phyloP scores from a whole-genome alignment of 2,329 filamentous ascomycete genomes.

The Colletotrichum sp. region DNA sequence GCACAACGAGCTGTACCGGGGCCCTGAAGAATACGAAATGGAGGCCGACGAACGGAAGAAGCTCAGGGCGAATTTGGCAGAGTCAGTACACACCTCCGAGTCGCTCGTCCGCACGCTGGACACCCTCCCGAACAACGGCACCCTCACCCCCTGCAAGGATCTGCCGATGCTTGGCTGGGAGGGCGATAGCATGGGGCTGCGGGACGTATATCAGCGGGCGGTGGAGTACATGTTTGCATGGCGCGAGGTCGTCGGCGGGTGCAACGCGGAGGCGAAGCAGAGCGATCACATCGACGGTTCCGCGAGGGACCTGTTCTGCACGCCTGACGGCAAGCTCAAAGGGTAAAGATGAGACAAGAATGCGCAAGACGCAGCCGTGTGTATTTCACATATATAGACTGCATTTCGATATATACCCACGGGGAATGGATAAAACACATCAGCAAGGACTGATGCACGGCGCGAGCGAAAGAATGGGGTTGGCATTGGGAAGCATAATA shows the following conservation, averaged over 20 bases:
- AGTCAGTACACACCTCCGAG: conserved; percentile 26
- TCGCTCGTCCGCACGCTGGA: conserved; percentile 52
- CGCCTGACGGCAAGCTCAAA: not conserved
- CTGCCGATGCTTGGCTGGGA: conserved; percentile 70
- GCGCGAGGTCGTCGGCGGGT: conserved; percentile 70
- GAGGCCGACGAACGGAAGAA: conserved; percentile 25
- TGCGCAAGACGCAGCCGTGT: conserved; percentile 25
- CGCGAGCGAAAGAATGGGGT: not conserved
- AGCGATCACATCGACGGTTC: conserved; percentile 37
- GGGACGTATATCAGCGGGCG: conserved; percentile 48
- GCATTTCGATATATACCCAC: conserved; percentile 18
- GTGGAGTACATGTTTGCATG: conserved; percentile 63
- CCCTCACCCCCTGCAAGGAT: conserved; percentile 47
- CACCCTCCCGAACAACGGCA: conserved; percentile 49
- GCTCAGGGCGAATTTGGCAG: conserved; percentile 29
- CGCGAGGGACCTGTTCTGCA: conserved; percentile 71
- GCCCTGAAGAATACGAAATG: conserved; percentile 71
- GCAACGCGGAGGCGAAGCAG: conserved; percentile 43
- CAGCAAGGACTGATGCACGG: not conserved
- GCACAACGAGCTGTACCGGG: conserved; percentile 76
- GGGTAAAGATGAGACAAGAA: conserved; percentile 25
- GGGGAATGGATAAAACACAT: not conserved
- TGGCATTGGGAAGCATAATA: not conserved
- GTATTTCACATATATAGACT: conserved; percentile 4
- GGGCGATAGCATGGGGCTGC: conserved; percentile 52